Evolutionary conservation across 169 alveolate genomes (phyloP).

Genomic region (Plasmodium billcollinsi): DNA sequence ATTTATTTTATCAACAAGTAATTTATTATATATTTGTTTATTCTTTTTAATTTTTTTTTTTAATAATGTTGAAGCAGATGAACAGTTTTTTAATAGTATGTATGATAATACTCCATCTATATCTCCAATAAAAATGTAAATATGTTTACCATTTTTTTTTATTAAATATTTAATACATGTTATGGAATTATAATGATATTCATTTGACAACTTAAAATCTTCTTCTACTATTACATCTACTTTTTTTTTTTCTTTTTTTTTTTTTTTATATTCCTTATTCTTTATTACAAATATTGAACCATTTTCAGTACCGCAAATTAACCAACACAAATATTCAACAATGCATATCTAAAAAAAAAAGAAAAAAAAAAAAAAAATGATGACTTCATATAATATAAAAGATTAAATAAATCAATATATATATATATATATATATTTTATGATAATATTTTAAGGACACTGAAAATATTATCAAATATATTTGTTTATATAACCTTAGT

Average conservation of each 20-base stretch:
- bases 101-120: constrained; percentile 53
- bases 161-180: constrained; percentile 36
- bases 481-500: constrained; percentile 36
- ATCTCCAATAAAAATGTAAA: constrained; percentile 67
- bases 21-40: neutral
- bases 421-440: constrained; percentile 3
- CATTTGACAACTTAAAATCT: neutral
- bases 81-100: constrained; percentile 15
- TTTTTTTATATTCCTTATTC: constrained; percentile 4
- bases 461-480: neutral
- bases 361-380: neutral
- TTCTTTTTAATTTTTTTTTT: constrained; percentile 10
- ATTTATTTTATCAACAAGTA: constrained; percentile 53
- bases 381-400: neutral
- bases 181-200: constrained; percentile 33
- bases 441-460: no score
- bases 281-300: constrained; percentile 25
- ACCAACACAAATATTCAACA: constrained; percentile 5
- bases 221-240: neutral
- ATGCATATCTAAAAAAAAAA: constrained; percentile 24
- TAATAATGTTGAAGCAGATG: neutral
- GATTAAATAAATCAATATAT: neutral
- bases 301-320: constrained; percentile 54
- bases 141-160: neutral
- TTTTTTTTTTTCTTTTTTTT: constrained; percentile 12